Evolutionary conservation across 768 basidiomycete genomes (phyloP).

Genomic region (Botryobasidium botryosum): DNA sequence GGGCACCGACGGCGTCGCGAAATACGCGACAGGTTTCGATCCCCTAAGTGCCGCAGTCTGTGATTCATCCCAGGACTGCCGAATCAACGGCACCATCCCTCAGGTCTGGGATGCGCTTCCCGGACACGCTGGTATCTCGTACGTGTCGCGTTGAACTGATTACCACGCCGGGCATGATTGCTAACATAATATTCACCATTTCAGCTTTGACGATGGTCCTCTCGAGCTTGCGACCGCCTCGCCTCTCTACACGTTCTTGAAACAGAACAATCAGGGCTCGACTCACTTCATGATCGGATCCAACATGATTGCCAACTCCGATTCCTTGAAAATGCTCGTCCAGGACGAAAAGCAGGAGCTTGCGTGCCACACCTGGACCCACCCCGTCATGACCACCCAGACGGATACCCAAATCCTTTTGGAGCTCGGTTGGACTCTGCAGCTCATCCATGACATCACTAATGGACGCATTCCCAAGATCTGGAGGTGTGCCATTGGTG

Average conservation of each 20-base stretch:
- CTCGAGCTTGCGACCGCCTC: slow-evolving; percentile 12
- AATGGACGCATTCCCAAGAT: slow-evolving; percentile 53
- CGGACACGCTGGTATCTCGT: slow-evolving; percentile 32
- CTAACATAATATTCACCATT: too few species aligned
- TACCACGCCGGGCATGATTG: too few species aligned
- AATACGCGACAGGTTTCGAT: slow-evolving; percentile 16
- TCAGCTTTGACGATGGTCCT: slow-evolving; percentile 20
- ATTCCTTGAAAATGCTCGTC: slow-evolving; percentile 38
- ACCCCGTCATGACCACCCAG: slow-evolving; percentile 56
- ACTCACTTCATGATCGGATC: slow-evolving; percentile 26
- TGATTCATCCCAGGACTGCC: slow-evolving; percentile 59
- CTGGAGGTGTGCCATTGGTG: slow-evolving; percentile 36
- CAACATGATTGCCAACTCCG: slow-evolving; percentile 27
- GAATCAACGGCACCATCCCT: slow-evolving; percentile 29
- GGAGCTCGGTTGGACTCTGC: slow-evolving; percentile 69
- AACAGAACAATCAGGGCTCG: slow-evolving; percentile 18
- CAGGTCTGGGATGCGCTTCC: slow-evolving; percentile 67
- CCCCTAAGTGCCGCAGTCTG: slow-evolving; percentile 39
- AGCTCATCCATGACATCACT: slow-evolving; percentile 55
- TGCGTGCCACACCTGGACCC: slow-evolving; percentile 46
- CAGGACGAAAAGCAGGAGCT: slow-evolving; percentile 20
- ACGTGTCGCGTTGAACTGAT: too few species aligned
- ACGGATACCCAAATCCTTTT: slow-evolving; percentile 33
- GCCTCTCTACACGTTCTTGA: slow-evolving; percentile 20
- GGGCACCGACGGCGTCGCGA: slow-evolving; percentile 12